Evolutionary conservation across 2,329 filamentous ascomycete genomes (phyloP), one percentile per base, ranked within the genome.

Genomic region (Byssochlamys sp.): DNA sequence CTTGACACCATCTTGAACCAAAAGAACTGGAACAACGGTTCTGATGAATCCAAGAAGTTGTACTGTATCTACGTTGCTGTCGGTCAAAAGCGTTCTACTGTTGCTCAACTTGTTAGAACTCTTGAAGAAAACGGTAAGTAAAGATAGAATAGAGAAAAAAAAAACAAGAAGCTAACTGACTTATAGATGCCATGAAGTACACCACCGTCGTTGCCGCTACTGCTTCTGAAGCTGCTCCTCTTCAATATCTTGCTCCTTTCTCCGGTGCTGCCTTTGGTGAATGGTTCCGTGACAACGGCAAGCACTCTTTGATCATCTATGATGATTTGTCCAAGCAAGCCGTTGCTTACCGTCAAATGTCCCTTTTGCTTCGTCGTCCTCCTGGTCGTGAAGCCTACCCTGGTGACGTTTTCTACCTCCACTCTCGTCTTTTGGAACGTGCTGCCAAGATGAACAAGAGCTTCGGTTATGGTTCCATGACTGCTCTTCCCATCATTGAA

Each of bases 131-230:
- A 96, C 78, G n/a, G n/a, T n/a, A n/a, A n/a, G n/a, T n/a, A n/a
- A n/a, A n/a, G n/a, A n/a, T n/a, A n/a, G n/a, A n/a, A n/a, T n/a
- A n/a, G n/a, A n/a, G n/a, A n/a, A n/a, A n/a, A n/a, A n/a, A n/a
- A n/a, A n/a, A n/a, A n/a, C n/a, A n/a, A n/a, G n/a, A n/a, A n/a
- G n/a, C n/a, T n/a, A n/a, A n/a, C n/a, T n/a, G n/a, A n/a, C n/a
- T n/a, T n/a, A n/a, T n/a, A n/a, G 91, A 97, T 71, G 91, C 94
- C 74, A 95, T 99, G 91, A 96, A 96, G 83, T 99, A 97, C 85
- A 87, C 83, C 66, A 86, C 96, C 66, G 77, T 99, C 65, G 90
- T 97, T 66, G 94, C 94, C 66, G 94, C 94, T 70, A 99, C 94
- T 62, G 94, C 94, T 69, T 97, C 94, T 57, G 94, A 99, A 81